These are phyloP conservation scores for Apophysomyces elegans DNA, from an alignment of 371 early-diverging fungal species.

Conservation along the genomic window DNA sequence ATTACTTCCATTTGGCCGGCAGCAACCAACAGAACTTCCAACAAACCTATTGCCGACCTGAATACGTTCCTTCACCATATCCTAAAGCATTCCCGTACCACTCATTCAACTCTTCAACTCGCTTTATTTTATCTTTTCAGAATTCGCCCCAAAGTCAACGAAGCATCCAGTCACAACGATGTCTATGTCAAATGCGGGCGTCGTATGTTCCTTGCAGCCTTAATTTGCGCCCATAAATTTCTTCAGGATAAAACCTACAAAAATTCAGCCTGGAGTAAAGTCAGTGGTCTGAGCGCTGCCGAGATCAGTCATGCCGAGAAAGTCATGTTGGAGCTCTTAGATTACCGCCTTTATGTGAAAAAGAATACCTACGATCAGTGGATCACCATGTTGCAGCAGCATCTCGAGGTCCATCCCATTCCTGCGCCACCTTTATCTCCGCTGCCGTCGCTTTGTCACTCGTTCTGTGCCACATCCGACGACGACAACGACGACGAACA, in stretches of 20 bases:
- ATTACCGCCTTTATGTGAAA: conserved; percentile 74
- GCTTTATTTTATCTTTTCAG: conserved; percentile 75
- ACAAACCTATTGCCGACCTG: conserved; percentile 63
- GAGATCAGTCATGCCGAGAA: conserved; percentile 80
- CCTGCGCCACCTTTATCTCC: conserved; percentile 3
- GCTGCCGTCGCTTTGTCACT: background rate
- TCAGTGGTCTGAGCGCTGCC: conserved; percentile 69
- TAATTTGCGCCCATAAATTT: conserved; percentile 82
- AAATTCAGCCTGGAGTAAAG: conserved; percentile 82
- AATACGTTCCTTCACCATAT: conserved; percentile 76
- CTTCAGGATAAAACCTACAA: conserved; percentile 82
- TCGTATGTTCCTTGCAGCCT: conserved; percentile 81
- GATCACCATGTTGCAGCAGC: conserved; percentile 44
- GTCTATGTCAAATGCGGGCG: conserved; percentile 66
- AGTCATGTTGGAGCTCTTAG: conserved; percentile 70
- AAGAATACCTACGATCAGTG: conserved; percentile 60
- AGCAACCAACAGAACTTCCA: conserved; percentile 37
- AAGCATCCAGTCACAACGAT: conserved; percentile 30
- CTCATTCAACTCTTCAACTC: conserved; percentile 80
- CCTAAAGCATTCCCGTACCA: conserved; percentile 76
- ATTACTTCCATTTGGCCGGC: conserved; percentile 66
- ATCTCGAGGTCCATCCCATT: conserved; percentile 23
- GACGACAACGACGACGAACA: background rate
- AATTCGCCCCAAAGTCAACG: conserved; percentile 50
- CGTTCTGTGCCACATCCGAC: background rate